A percentile compares a stretch with the other conserved stretches of the same genome.
Conservation (phyloP, 1,139 yeast species). For the Barnettozyma hawaiiensis region DNA sequence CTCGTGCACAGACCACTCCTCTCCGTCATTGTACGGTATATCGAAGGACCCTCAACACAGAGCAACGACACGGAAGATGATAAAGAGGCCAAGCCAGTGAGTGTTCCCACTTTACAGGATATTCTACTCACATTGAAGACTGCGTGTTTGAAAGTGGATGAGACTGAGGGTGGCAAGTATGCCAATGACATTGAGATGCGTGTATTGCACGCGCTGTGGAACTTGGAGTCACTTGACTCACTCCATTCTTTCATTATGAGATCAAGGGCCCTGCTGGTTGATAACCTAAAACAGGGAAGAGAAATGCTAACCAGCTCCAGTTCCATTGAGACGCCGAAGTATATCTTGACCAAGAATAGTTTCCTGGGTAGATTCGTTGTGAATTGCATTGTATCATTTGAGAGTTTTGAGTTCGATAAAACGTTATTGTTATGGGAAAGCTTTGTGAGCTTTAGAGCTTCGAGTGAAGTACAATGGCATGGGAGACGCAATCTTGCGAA, state of each 20-base stretch:
- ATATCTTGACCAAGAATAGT: constrained; percentile 30
- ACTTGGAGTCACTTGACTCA: constrained; percentile 27
- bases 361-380: constrained; percentile 40
- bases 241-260: constrained; percentile 29
- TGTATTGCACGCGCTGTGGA: constrained; percentile 25
- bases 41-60: constrained; percentile 26
- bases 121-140: constrained; percentile 16
- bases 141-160: constrained; percentile 19
- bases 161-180: constrained; percentile 16
- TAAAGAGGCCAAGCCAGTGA: constrained; percentile 8
- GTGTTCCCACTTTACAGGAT: constrained; percentile 21
- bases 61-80: constrained; percentile 13
- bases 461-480: constrained; percentile 24
- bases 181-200: constrained; percentile 26
- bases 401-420: constrained; percentile 55
- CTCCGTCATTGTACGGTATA: constrained; percentile 32
- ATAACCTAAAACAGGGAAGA: constrained; percentile 19
- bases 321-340: constrained; percentile 15
- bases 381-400: constrained; percentile 43
- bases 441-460: constrained; percentile 45
- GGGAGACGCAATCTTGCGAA: constrained; percentile 21
- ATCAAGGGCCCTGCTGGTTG: constrained; percentile 25
- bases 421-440: constrained; percentile 47
- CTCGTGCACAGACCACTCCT: constrained; percentile 32
- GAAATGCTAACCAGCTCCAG: constrained; percentile 12